Evolutionary conservation across 495 filamentous ascomycete species (phyloP), one percentile per base, ranked within the genome.

Genomic region (Penicillium crystallinum): DNA sequence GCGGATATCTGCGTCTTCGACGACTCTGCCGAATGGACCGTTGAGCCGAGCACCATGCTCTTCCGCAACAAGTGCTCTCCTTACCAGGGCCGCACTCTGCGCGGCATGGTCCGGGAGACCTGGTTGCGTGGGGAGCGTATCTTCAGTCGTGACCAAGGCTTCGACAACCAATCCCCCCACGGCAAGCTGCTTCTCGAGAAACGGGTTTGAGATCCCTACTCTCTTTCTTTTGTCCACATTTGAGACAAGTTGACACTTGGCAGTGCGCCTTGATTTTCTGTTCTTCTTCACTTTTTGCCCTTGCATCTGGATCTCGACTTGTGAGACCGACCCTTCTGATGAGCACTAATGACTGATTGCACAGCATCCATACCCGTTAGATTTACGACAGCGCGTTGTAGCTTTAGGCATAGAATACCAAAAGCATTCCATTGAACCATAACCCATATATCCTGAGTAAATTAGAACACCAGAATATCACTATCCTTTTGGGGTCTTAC

Each of bases 21-120:
- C 61, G 88, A 91, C 41, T 73, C 81, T 39, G 86, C 82, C 25
- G 79, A 79, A 59, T 98, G 91, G 79, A 79, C 82, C 34, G 81
- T 96, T 48, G 74, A 77, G 60, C 65, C 66, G 11, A 74, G 69
- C 61, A 75, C 75, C 27, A 96, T 98, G 92, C 79, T 93, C 35
- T 98, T 95, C 80, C 82, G 91, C 59, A 97, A 98, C 67, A 95
- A 95, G 68, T 89, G 89, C 73, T 89, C 83, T 21, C 93, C 93
- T 2, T 98, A 96, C 75, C 88, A 97, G 69, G 90, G 90, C 21
- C 85, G 83, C 58, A 80, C 67, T 6, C 82, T 98, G 64, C 80
- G 75, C 49, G 93, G 93, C 0, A 80, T 88, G 55, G 92, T 97
- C 12, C 79, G 74, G 46, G 90, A 96, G 77, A 97, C 93, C 8